Conservation (phyloP, 1,284 basidiomycete genomes). For the Leccinum subrobustum region DNA sequence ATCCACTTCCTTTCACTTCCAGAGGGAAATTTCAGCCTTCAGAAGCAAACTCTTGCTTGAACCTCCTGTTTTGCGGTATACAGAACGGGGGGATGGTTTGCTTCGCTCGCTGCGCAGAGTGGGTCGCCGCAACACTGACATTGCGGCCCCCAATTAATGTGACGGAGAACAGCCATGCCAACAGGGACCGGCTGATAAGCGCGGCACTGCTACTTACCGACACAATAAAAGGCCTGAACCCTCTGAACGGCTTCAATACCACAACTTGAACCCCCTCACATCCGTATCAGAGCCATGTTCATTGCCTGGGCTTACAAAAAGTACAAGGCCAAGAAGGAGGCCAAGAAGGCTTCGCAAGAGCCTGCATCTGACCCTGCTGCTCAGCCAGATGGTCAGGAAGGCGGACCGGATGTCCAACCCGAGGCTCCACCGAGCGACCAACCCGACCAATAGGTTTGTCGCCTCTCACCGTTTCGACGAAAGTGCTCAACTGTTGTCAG, state of each 20-base stretch:
- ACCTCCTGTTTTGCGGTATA: not conserved
- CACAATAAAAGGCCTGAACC: conserved; percentile 12
- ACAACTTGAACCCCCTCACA: not conserved
- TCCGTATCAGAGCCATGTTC: conserved; percentile 15
- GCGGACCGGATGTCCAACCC: not conserved
- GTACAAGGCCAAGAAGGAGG: conserved; percentile 28
- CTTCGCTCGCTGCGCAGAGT: not conserved
- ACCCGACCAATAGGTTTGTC: conserved; percentile 16
- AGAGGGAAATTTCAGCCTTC: not conserved
- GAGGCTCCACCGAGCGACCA: conserved; percentile 2
- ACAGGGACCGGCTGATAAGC: not conserved
- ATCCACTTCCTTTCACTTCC: not conserved
- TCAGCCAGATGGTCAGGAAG: not conserved
- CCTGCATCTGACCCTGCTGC: not conserved
- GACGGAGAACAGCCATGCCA: not conserved
- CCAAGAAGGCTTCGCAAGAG: conserved; percentile 1
- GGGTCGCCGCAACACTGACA: not conserved
- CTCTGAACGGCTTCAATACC: not conserved
- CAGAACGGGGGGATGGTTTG: not conserved
- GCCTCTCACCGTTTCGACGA: not conserved
- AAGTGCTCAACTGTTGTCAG: conserved; percentile 1
- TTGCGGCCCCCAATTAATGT: not conserved
- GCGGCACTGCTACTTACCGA: not conserved
- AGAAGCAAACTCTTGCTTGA: not conserved
- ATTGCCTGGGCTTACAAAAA: conserved; percentile 23